phyloP scores from a whole-genome alignment of 2,329 filamentous ascomycete species.

The Triangularia verruculosa region DNA sequence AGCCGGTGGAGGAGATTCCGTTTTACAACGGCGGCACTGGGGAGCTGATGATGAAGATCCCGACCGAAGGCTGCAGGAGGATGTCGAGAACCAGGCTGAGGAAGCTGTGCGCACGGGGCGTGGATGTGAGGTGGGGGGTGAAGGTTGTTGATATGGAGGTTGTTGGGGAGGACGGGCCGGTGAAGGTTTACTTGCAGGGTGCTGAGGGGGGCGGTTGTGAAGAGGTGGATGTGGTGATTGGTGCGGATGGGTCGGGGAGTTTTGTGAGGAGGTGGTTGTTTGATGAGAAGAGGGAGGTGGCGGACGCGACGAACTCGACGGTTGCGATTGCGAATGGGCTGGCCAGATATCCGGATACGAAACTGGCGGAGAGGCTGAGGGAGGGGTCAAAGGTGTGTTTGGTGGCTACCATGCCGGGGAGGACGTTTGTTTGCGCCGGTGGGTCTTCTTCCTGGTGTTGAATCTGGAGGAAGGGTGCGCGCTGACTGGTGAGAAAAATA shows the following conservation, averaged over 20 bases:
- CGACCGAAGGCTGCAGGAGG: background rate
- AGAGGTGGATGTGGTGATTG: constrained; percentile 12
- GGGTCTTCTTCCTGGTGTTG: background rate
- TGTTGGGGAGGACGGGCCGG: background rate
- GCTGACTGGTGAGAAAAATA: background rate
- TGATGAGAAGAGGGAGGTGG: constrained; percentile 6
- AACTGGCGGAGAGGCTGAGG: constrained; percentile 2
- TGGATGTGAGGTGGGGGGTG: constrained; percentile 1
- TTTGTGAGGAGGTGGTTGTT: constrained; percentile 11
- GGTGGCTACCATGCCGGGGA: background rate
- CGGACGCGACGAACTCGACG: background rate
- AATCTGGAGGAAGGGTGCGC: background rate
- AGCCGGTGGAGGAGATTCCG: constrained; percentile 1
- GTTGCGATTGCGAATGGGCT: constrained; percentile 6
- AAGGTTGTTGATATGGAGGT: background rate
- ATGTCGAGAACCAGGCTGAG: constrained; percentile 5
- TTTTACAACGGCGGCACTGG: constrained; percentile 8
- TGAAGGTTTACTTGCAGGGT: background rate
- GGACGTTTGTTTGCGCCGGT: constrained; percentile 4
- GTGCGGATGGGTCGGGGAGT: constrained; percentile 12
- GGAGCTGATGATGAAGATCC: background rate
- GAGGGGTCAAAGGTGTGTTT: constrained; percentile 4
- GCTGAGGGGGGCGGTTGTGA: background rate
- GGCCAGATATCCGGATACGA: constrained; percentile 10
- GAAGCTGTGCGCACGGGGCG: background rate